Evolutionary conservation across 805 yeast species (phyloP).

Genomic region (Ogataea saltuana): DNA sequence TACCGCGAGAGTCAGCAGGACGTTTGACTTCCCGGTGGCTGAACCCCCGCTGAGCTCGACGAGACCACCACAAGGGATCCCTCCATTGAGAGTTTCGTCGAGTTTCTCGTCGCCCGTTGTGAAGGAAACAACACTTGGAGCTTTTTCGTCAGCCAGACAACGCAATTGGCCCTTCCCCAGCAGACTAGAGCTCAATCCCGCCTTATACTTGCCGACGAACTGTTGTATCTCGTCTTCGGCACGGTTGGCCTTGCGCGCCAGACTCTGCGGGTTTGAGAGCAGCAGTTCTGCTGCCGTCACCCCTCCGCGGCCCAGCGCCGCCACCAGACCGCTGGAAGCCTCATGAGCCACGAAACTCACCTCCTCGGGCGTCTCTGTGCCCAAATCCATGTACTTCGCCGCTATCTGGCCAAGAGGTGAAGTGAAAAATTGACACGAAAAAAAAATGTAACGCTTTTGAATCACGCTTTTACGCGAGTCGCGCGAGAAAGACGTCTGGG

Average conservation of each 20-base stretch:
- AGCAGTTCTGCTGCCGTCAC: constrained; percentile 44
- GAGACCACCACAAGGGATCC: constrained; percentile 53
- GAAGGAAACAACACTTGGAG: constrained; percentile 26
- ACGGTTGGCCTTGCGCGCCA: constrained; percentile 36
- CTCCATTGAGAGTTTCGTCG: constrained; percentile 51
- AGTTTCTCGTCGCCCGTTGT: constrained; percentile 55
- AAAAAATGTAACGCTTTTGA: not conserved
- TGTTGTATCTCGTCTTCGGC: constrained; percentile 35
- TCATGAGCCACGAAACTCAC: constrained; percentile 9
- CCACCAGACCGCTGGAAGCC: constrained; percentile 32
- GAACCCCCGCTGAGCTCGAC: constrained; percentile 85
- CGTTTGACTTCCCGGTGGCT: constrained; percentile 84
- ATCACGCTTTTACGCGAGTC: not conserved
- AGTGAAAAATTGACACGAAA: not conserved
- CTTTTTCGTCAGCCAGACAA: constrained; percentile 1
- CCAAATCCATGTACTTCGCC: constrained; percentile 1
- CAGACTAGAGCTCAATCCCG: constrained; percentile 8
- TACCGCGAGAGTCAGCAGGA: constrained; percentile 64
- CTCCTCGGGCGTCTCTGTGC: constrained; percentile 2
- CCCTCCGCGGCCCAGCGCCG: constrained; percentile 30
- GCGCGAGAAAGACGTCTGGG: not conserved
- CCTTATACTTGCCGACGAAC: constrained; percentile 21
- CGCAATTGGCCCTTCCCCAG: not conserved
- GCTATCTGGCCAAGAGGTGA: not conserved
- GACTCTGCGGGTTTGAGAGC: constrained; percentile 37